phyloP scores from a whole-genome alignment of 441 rosid species.

The Pelargonium myrrhifolium region DNA sequence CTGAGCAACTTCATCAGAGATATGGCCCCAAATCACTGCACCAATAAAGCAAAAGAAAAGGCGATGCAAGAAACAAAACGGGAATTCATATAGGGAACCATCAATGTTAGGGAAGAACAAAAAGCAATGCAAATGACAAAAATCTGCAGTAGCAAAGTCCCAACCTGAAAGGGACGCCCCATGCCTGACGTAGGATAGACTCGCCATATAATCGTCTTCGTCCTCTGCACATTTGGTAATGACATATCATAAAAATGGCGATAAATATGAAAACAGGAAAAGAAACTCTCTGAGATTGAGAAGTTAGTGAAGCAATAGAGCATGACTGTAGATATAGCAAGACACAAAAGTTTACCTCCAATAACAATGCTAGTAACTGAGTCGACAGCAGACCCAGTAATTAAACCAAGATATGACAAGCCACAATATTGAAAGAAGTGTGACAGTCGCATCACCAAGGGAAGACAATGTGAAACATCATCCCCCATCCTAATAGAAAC shows the following conservation, averaged over 20 bases:
- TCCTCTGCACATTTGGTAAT: slow-evolving; percentile 34
- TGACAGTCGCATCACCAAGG: slow-evolving; percentile 38
- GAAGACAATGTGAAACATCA: slow-evolving; percentile 31
- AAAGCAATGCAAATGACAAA: slow-evolving; percentile 2
- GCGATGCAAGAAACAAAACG: slow-evolving; percentile 2
- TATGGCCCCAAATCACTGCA: slow-evolving; percentile 69
- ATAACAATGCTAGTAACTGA: slow-evolving; percentile 27
- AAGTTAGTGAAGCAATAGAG: slow-evolving; percentile 5
- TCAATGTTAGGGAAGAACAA: not conserved
- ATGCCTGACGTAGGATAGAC: slow-evolving; percentile 42
- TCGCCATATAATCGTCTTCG: slow-evolving; percentile 37
- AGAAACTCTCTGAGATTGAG: not conserved
- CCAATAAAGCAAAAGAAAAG: slow-evolving; percentile 17
- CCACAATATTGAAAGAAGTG: slow-evolving; percentile 43
- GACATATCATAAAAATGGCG: slow-evolving; percentile 6
- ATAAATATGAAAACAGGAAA: slow-evolving; percentile 11
- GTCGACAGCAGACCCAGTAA: slow-evolving; percentile 56
- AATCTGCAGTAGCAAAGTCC: slow-evolving; percentile 12
- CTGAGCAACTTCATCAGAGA: slow-evolving; percentile 39
- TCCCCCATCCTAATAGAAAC: slow-evolving; percentile 45
- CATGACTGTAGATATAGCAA: slow-evolving; percentile 4
- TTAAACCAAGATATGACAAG: slow-evolving; percentile 55
- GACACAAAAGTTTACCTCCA: slow-evolving; percentile 37
- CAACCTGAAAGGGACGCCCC: slow-evolving; percentile 77
- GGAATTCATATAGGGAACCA: slow-evolving; percentile 4